Conservation (phyloP, 2,329 filamentous ascomycete species). For the Arachnomyces sp. region DNA sequence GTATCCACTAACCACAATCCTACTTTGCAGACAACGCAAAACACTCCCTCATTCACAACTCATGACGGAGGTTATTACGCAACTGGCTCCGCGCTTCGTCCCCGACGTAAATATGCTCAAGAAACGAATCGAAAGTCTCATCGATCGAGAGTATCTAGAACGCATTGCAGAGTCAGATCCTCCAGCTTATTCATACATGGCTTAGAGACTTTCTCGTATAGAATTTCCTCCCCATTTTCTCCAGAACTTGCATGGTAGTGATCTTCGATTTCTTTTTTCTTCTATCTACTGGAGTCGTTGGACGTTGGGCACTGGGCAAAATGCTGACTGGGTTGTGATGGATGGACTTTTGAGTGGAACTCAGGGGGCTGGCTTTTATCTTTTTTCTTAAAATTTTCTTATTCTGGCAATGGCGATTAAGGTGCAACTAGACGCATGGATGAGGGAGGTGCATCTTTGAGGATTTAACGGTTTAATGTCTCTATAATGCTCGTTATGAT, state of each 20-base stretch:
- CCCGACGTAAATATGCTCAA: conserved; percentile 49
- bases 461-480: too few relatives aligned
- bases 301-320: too few relatives aligned
- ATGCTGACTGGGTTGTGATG: too few relatives aligned
- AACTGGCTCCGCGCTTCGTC: conserved; percentile 41
- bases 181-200: conserved; percentile 40
- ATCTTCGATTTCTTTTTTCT: too few relatives aligned
- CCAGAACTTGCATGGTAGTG: conserved; percentile 12
- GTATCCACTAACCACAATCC: conserved; percentile 7
- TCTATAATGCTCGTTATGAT: too few relatives aligned
- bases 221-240: conserved; percentile 6
- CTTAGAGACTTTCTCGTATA: conserved; percentile 17
- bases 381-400: too few relatives aligned
- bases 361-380: too few relatives aligned
- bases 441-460: too few relatives aligned
- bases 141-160: conserved; percentile 48
- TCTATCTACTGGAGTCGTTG: too few relatives aligned
- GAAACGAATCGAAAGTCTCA: conserved; percentile 46
- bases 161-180: conserved; percentile 34
- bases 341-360: too few relatives aligned
- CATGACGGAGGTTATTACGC: conserved; percentile 44
- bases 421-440: too few relatives aligned
- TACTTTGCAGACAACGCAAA: conserved; percentile 38
- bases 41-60: conserved; percentile 40
- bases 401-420: too few relatives aligned